Evolutionary conservation across 2,329 filamentous ascomycete genomes (phyloP).

Genomic region (Fusarium proliferatum): DNA sequence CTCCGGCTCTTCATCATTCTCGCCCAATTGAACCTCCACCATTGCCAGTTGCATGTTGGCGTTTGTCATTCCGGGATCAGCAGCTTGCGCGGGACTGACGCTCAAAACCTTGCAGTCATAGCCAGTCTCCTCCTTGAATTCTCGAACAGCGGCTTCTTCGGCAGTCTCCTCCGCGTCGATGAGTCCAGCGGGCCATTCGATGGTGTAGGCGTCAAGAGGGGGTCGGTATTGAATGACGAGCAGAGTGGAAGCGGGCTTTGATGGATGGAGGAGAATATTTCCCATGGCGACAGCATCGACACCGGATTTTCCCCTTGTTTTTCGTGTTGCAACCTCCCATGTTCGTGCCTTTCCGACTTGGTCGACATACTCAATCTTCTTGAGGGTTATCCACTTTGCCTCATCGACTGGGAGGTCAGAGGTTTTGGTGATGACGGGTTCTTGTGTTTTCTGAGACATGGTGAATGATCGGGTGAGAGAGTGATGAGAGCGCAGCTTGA

Average conservation of each 20-base stretch:
- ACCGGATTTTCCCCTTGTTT: constrained; percentile 40
- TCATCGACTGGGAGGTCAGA: constrained; percentile 38
- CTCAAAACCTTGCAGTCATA: constrained; percentile 40
- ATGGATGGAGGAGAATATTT: constrained; percentile 42
- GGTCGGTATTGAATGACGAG: constrained; percentile 45
- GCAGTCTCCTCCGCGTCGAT: constrained; percentile 42
- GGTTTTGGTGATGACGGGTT: constrained; percentile 41
- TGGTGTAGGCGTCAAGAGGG: constrained; percentile 42
- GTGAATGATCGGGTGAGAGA: neutral
- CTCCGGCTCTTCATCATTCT: constrained; percentile 37
- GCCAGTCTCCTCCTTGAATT: constrained; percentile 44
- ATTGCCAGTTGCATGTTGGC: constrained; percentile 45
- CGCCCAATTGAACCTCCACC: constrained; percentile 39
- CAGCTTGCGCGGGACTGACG: constrained; percentile 39
- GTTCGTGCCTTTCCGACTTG: constrained; percentile 42
- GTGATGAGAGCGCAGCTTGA: neutral
- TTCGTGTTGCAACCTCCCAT: constrained; percentile 44
- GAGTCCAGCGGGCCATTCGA: constrained; percentile 44
- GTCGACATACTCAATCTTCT: constrained; percentile 45
- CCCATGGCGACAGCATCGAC: constrained; percentile 46
- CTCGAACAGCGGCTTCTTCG: constrained; percentile 41
- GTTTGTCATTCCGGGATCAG: constrained; percentile 43
- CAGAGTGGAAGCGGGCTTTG: constrained; percentile 41
- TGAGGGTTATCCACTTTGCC: constrained; percentile 43
- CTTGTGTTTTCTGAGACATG: constrained; percentile 37